Percentiles rank a stretch among this genome's conserved stretches.
Evolutionary conservation across 2,329 filamentous ascomycete species (phyloP).

Genomic region (Beauveria asiatica): DNA sequence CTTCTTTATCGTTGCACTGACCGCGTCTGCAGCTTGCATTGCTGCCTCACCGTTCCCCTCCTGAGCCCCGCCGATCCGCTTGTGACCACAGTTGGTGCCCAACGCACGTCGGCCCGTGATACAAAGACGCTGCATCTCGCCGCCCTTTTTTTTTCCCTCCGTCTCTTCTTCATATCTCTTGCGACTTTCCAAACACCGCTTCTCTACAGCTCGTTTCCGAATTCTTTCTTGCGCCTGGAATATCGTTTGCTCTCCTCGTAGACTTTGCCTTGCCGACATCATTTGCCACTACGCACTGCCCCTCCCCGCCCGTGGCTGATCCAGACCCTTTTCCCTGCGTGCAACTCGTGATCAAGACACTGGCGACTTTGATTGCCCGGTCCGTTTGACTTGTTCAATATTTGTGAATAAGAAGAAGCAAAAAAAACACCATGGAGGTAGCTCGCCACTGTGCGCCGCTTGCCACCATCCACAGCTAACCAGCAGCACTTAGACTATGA

Average conservation of each 20-base stretch:
- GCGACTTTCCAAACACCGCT: neutral
- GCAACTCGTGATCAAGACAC: neutral
- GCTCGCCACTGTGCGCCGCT: neutral
- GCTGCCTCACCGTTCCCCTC: constrained; percentile 8
- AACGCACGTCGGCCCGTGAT: constrained; percentile 8
- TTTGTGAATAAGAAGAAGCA: neutral
- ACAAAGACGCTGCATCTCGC: constrained; percentile 2
- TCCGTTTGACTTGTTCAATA: neutral
- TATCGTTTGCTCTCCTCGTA: constrained; percentile 1
- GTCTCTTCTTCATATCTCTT: neutral
- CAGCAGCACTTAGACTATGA: constrained; percentile 23
- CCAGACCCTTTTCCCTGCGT: neutral
- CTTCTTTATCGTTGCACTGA: neutral
- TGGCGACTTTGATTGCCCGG: neutral
- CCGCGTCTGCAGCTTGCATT: neutral
- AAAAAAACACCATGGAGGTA: constrained; percentile 3
- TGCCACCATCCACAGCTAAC: neutral
- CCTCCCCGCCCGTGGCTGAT: neutral
- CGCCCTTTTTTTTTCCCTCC: neutral
- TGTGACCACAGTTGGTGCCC: constrained; percentile 10
- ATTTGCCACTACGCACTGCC: neutral
- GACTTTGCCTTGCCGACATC: neutral
- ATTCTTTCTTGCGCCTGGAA: neutral
- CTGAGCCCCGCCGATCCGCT: constrained; percentile 7
- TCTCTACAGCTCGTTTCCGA: neutral